Evolutionary conservation across 192 early-diverging fungal genomes (phyloP), one percentile per base, ranked within the genome.

Genomic region (Backusella luteola): DNA sequence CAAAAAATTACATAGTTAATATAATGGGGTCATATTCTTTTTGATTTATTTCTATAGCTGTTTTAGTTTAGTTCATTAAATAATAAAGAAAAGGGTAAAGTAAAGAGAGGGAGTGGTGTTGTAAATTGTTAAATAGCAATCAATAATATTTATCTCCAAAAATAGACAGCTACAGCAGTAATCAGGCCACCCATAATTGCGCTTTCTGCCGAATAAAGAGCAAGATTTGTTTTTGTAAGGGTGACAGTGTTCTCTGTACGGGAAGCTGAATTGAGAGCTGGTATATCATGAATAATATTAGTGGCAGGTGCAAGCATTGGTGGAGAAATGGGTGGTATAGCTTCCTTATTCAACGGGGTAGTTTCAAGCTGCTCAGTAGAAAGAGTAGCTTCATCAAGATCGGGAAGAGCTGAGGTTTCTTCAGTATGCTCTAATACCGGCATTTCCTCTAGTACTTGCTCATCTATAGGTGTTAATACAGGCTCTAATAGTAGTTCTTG

Each of bases 161-260:
- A 75, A 44, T 74, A 70, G 12, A 79, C 46, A 29, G 73, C 73
- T 34, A 80, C 17, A 26, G 82, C 82, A 14, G 82, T 83, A 9
- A 77, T 42, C 0, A 79, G 21, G 21, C 82, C 76, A 66, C 82
- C 82, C 34, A 73, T 76, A n/a, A 83, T 44, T 52, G 82, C 82
- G 67, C 82, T 76, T 52, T 79, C 77, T 32, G 79, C n/a, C 9
- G 78, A 74, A 56, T 83, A 83, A 23, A 80, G 49, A 6, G 71
- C 63, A 14, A 77, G 35, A 44, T 49, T 70, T 12, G 68, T 69
- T 52, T 79, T 75, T 0, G 67, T 73, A 3, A 83, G 39, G 12
- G 29, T 23, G 6, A 80, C 12, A 14, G 44, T 69, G 19, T 56
- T 35, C 5, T 66, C 38, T 21, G n/a, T 56, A 26, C 15, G 70